Percentiles rank a stretch among this genome's conserved stretches.
phyloP scores from a whole-genome alignment of 768 basidiomycete species.

The Glaciozyma antarctica region DNA sequence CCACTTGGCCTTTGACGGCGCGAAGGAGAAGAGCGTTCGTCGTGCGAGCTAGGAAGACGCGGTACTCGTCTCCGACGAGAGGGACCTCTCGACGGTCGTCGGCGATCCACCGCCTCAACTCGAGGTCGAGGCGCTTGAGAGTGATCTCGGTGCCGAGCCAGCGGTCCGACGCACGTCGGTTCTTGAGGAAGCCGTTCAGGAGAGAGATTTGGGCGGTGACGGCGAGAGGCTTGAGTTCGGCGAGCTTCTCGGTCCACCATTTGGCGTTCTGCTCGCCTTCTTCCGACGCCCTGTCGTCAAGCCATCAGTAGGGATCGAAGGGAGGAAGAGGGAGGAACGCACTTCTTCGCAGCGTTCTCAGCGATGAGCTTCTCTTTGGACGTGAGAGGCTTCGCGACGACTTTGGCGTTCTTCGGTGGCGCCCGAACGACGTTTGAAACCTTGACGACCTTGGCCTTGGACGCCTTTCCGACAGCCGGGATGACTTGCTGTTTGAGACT shows the following conservation, averaged over 20 bases:
- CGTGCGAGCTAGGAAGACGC: constrained; percentile 46
- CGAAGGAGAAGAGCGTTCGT: constrained; percentile 13
- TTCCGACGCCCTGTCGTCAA: constrained; percentile 10
- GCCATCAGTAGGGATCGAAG: neutral
- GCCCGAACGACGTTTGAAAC: neutral
- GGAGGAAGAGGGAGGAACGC: neutral
- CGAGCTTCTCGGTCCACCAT: constrained; percentile 53
- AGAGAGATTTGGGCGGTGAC: constrained; percentile 39
- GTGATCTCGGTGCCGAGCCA: constrained; percentile 49
- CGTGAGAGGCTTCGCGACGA: constrained; percentile 39
- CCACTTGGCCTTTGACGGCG: constrained; percentile 41
- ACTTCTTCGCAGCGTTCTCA: constrained; percentile 30
- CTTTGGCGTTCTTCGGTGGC: constrained; percentile 13
- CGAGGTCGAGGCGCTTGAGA: constrained; percentile 50
- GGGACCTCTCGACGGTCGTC: constrained; percentile 42
- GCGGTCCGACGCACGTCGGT: constrained; percentile 44
- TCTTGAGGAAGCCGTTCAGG: constrained; percentile 45
- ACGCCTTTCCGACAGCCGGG: constrained; percentile 39
- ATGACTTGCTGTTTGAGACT: constrained; percentile 52
- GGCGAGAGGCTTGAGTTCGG: constrained; percentile 39
- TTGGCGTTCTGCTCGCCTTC: constrained; percentile 28
- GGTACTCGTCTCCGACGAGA: constrained; percentile 45
- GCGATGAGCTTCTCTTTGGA: constrained; percentile 38
- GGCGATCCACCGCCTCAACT: constrained; percentile 50
- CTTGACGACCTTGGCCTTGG: constrained; percentile 18